Evolutionary conservation across 139 green algal species (phyloP).

Genomic region (Chlorella vulgaris): DNA sequence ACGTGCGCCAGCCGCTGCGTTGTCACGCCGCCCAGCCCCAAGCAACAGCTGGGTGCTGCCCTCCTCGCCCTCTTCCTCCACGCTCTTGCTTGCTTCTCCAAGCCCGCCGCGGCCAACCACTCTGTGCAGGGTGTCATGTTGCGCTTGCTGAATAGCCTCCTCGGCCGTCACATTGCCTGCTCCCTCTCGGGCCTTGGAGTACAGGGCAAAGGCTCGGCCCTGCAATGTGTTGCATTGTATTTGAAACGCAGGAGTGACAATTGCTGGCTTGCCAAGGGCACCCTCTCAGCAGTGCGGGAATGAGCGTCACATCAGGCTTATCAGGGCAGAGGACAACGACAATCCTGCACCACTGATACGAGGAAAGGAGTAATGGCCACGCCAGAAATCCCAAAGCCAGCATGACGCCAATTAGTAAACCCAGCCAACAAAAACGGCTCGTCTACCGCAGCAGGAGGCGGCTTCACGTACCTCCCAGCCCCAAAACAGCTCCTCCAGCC

Average conservation of each 20-base stretch:
- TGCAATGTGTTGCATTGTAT: neutral
- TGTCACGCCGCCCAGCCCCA: neutral
- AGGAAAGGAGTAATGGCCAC: too few species aligned
- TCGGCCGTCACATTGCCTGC: conserved; percentile 60
- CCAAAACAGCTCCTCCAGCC: conserved; percentile 70
- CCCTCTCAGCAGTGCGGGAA: too few species aligned
- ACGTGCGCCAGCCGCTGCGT: conserved; percentile 3
- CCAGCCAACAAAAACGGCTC: too few species aligned
- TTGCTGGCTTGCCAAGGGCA: too few species aligned
- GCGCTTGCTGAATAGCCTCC: conserved; percentile 46
- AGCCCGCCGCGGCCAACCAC: conserved; percentile 15
- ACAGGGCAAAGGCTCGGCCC: conserved; percentile 44
- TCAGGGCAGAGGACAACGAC: too few species aligned
- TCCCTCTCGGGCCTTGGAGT: conserved; percentile 24
- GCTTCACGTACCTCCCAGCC: conserved; percentile 62
- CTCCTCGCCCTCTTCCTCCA: neutral
- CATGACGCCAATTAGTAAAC: too few species aligned
- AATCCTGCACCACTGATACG: too few species aligned
- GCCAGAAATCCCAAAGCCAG: too few species aligned
- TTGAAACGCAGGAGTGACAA: too few species aligned
- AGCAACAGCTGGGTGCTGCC: neutral
- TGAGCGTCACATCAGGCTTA: too few species aligned
- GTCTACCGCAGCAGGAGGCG: too few species aligned
- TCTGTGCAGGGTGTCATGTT: neutral
- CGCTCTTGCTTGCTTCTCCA: conserved; percentile 45